These are phyloP conservation scores for Teratosphaeria epicoccoides DNA, from an alignment of 2,329 filamentous ascomycete genomes.

Conservation along the genomic window DNA sequence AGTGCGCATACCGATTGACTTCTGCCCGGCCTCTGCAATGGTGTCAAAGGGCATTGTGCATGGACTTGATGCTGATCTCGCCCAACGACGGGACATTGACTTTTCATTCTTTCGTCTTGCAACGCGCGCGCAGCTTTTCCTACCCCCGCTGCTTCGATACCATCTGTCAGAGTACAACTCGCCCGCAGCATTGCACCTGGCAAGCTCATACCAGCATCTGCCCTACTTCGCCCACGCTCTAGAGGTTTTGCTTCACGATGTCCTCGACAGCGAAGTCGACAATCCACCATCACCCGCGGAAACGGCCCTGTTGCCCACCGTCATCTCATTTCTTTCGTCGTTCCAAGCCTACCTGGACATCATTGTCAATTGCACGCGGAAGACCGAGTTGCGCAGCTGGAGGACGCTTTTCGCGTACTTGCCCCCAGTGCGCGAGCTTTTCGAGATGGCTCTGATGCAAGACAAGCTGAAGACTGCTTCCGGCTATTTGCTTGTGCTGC, in stretches of 20 bases:
- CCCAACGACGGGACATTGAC: constrained; percentile 82
- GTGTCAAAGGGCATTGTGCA: constrained; percentile 83
- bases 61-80: constrained; percentile 81
- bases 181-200: constrained; percentile 69
- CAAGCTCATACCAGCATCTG: constrained; percentile 73
- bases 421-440: constrained; percentile 80
- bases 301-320: constrained; percentile 40
- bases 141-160: constrained; percentile 75
- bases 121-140: constrained; percentile 85
- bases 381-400: constrained; percentile 94
- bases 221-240: constrained; percentile 89
- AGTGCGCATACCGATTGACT: constrained; percentile 76
- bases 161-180: constrained; percentile 66
- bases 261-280: constrained; percentile 91
- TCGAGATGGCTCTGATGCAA: constrained; percentile 79
- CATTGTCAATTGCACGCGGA: constrained; percentile 90
- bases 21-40: constrained; percentile 82
- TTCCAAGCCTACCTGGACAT: constrained; percentile 81
- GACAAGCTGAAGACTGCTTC: constrained; percentile 89
- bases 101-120: constrained; percentile 85
- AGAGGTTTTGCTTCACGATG: constrained; percentile 83
- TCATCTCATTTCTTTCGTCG: constrained; percentile 43
- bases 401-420: constrained; percentile 84
- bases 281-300: constrained; percentile 35
- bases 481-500: constrained; percentile 88